Percentiles rank a stretch among this genome's conserved stretches.
These are phyloP conservation scores for Rhodotorula kratochvilovae DNA, from an alignment of 768 basidiomycete species.

Conservation along the genomic window DNA sequence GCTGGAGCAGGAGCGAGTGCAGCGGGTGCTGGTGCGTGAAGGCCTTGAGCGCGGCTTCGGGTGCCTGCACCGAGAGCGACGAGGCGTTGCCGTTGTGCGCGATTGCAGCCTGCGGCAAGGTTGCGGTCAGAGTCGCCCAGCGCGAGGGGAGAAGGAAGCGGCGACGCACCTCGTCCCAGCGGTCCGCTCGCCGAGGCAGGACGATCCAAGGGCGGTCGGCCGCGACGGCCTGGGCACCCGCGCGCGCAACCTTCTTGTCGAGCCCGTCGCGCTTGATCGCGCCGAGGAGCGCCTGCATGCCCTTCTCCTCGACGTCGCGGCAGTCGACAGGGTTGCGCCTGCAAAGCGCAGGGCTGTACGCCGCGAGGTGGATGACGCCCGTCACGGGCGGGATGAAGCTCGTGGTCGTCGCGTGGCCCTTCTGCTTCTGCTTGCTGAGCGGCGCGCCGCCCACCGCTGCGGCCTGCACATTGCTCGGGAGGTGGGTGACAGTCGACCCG, in stretches of 20 bases:
- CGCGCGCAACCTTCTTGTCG: background rate
- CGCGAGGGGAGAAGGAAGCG: background rate
- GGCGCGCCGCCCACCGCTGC: slow-evolving; percentile 23
- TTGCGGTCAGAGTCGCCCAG: background rate
- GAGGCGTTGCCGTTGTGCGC: slow-evolving; percentile 33
- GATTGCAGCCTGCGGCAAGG: background rate
- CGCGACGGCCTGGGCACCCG: slow-evolving; percentile 5
- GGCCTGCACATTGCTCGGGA: slow-evolving; percentile 11
- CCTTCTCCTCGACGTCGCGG: slow-evolving; percentile 33
- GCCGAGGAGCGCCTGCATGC: slow-evolving; percentile 28
- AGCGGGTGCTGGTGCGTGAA: slow-evolving; percentile 25
- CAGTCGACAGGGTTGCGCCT: slow-evolving; percentile 38
- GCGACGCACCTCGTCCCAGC: slow-evolving; percentile 33
- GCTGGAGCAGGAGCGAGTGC: slow-evolving; percentile 35
- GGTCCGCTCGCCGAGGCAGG: slow-evolving; percentile 21
- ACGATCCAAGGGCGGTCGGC: slow-evolving; percentile 39
- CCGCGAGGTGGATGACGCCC: slow-evolving; percentile 41
- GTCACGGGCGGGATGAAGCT: slow-evolving; percentile 35
- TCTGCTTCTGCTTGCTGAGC: slow-evolving; percentile 21
- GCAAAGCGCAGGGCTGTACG: slow-evolving; percentile 32
- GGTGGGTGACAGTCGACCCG: slow-evolving; percentile 9
- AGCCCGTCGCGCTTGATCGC: slow-evolving; percentile 19
- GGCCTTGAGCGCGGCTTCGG: slow-evolving; percentile 22
- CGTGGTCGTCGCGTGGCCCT: slow-evolving; percentile 24
- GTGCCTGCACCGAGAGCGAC: slow-evolving; percentile 6